A percentile compares a stretch with the other conserved stretches of the same genome.
Evolutionary conservation across 2,329 filamentous ascomycete genomes (phyloP).

Genomic region (Alternaria novae-zelandiae): DNA sequence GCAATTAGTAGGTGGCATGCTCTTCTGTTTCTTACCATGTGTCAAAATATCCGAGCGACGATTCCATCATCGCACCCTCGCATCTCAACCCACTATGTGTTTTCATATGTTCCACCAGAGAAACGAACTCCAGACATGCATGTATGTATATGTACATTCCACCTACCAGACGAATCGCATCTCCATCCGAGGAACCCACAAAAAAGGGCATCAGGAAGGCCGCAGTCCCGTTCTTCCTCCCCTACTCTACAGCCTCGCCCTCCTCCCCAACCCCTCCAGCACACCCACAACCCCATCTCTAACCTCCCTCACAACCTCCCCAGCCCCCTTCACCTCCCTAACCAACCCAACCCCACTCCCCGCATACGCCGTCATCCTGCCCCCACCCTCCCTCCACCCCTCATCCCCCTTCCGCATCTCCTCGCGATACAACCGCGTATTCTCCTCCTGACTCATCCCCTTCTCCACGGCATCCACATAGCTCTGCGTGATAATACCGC

Average conservation of each 20-base stretch:
- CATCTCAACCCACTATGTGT: background rate
- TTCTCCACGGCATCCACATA: conserved; percentile 48
- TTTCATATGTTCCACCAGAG: background rate
- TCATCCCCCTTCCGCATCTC: conserved; percentile 59
- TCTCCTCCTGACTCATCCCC: conserved; percentile 53
- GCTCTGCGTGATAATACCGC: conserved; percentile 65
- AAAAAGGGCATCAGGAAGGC: background rate
- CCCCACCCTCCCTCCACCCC: conserved; percentile 56
- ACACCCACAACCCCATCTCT: conserved; percentile 43
- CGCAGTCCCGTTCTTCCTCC: background rate
- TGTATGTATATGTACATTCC: background rate
- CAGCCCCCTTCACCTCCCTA: conserved; percentile 56
- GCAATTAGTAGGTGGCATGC: background rate
- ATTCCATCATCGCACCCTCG: background rate
- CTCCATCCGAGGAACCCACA: background rate
- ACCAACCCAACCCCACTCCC: conserved; percentile 68
- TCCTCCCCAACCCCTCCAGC: background rate
- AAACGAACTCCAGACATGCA: background rate
- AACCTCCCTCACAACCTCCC: conserved; percentile 59
- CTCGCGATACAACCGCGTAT: conserved; percentile 54
- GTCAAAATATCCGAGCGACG: background rate
- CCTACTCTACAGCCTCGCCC: background rate
- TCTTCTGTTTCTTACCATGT: background rate
- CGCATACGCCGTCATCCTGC: conserved; percentile 67
- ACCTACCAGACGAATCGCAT: background rate